phyloP scores from a whole-genome alignment of 2,329 filamentous ascomycete species.

The Fusarium sarcochroum region DNA sequence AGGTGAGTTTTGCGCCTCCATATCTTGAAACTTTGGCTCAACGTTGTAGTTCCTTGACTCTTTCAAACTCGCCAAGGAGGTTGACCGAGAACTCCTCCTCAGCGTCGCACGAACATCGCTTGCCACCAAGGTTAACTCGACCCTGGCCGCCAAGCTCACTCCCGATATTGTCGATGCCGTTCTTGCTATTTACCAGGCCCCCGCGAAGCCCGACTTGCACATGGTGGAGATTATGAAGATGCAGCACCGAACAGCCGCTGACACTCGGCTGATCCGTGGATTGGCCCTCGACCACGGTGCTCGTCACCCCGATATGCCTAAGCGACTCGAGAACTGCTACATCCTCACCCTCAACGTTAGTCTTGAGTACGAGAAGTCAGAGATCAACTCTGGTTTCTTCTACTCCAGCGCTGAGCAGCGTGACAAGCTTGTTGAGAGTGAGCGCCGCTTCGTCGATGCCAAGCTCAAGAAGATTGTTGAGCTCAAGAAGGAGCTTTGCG shows the following conservation, averaged over 20 bases:
- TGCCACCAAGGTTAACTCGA: constrained; percentile 92
- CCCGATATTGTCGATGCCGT: constrained; percentile 97
- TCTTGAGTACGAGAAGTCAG: constrained; percentile 98
- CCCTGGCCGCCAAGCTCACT: constrained; percentile 90
- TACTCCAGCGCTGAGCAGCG: constrained; percentile 97
- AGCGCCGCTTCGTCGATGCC: constrained; percentile 94
- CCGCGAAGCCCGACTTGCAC: constrained; percentile 94
- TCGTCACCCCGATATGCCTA: constrained; percentile 98
- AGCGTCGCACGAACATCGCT: constrained; percentile 95
- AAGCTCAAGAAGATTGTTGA: constrained; percentile 98
- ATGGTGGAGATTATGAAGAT: constrained; percentile 99
- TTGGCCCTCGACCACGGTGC: constrained; percentile 95
- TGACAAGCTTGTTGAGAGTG: constrained; percentile 97
- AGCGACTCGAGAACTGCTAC: constrained; percentile 93
- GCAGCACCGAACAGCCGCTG: constrained; percentile 96
- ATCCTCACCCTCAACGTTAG: constrained; percentile 97
- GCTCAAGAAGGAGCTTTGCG: constrained; percentile 97
- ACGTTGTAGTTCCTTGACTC: constrained; percentile 83
- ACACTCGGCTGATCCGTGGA: constrained; percentile 95
- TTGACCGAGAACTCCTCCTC: constrained; percentile 93
- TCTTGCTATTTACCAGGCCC: constrained; percentile 90
- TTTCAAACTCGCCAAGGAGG: constrained; percentile 90
- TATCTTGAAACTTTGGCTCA: constrained; percentile 9
- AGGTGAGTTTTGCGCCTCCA: constrained; percentile 64
- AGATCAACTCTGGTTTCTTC: constrained; percentile 99